phyloP scores from a whole-genome alignment of 2,329 filamentous ascomycete species.

The Diaporthe caulivora region DNA sequence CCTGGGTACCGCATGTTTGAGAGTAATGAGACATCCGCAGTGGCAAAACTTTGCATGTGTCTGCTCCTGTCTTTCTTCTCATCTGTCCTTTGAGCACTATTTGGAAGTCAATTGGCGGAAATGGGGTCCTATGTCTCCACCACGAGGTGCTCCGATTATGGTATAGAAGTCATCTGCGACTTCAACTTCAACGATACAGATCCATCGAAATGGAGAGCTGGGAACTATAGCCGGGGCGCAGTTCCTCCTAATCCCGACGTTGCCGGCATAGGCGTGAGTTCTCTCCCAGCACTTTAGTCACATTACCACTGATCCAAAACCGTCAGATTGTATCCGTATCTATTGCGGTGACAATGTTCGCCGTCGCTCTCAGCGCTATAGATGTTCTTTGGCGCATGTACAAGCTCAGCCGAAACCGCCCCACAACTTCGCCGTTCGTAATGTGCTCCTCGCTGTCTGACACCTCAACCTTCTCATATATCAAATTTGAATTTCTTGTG shows the following conservation, averaged over 20 bases:
- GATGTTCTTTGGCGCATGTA: constrained; percentile 2
- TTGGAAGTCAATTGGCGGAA: neutral
- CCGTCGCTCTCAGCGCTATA: neutral
- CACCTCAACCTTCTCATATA: no score
- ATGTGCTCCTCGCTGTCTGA: neutral
- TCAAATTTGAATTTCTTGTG: no score
- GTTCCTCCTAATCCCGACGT: constrained; percentile 4
- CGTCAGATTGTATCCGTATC: neutral
- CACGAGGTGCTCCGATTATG: neutral
- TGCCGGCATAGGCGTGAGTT: constrained; percentile 11
- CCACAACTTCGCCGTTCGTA: neutral
- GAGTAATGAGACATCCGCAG: neutral
- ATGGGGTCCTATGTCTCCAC: neutral
- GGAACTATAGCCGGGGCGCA: neutral
- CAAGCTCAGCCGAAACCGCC: neutral
- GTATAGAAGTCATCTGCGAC: neutral
- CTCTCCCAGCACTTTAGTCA: no score
- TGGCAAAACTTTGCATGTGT: neutral
- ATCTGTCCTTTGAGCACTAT: neutral
- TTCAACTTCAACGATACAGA: neutral
- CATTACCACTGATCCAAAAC: neutral
- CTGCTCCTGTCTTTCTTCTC: neutral
- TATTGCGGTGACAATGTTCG: neutral
- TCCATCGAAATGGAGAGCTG: neutral
- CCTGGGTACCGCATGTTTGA: no score